Conservation (phyloP, 352 stramenopile species). For the Globisporangium cylindrosporum region DNA sequence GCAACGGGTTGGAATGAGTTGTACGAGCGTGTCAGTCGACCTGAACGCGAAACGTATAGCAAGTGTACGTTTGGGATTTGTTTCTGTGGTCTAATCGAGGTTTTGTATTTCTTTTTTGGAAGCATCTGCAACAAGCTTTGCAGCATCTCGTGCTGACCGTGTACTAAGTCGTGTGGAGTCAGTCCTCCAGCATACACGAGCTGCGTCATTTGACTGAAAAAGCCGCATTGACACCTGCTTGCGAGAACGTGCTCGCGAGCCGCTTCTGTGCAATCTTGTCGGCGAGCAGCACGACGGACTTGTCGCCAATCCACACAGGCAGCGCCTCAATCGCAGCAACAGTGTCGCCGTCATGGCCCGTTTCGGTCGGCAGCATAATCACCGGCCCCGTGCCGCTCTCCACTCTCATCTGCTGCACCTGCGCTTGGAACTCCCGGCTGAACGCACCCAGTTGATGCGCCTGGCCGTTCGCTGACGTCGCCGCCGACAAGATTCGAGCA, state of each 20-base stretch:
- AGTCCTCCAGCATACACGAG: no score
- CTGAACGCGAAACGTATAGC: no score
- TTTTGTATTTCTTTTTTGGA: no score
- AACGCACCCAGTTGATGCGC: conserved; percentile 36
- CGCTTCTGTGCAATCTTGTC: conserved; percentile 52
- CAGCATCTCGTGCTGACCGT: no score
- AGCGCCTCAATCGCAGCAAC: conserved; percentile 22
- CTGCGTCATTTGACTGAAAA: background rate
- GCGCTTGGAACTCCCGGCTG: conserved; percentile 30
- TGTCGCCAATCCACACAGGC: conserved; percentile 58
- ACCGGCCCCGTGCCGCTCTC: conserved; percentile 43
- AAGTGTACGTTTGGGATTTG: no score
- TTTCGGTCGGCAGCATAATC: conserved; percentile 27
- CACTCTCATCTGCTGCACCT: conserved; percentile 25
- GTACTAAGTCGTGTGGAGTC: no score
- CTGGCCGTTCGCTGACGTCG: conserved; percentile 16
- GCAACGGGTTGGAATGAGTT: no score
- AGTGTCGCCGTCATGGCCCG: background rate
- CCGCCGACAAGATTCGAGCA: conserved; percentile 21
- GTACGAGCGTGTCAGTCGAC: no score
- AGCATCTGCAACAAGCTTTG: no score
- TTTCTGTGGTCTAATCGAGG: no score
- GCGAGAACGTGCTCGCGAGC: conserved; percentile 16
- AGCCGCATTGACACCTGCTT: background rate
- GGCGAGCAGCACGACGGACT: conserved; percentile 48